A percentile compares a stretch with the other conserved stretches of the same genome.
These are phyloP conservation scores for Nannizziopsis arthrosporioides DNA, from an alignment of 2,329 filamentous ascomycete genomes.

Conservation along the genomic window DNA sequence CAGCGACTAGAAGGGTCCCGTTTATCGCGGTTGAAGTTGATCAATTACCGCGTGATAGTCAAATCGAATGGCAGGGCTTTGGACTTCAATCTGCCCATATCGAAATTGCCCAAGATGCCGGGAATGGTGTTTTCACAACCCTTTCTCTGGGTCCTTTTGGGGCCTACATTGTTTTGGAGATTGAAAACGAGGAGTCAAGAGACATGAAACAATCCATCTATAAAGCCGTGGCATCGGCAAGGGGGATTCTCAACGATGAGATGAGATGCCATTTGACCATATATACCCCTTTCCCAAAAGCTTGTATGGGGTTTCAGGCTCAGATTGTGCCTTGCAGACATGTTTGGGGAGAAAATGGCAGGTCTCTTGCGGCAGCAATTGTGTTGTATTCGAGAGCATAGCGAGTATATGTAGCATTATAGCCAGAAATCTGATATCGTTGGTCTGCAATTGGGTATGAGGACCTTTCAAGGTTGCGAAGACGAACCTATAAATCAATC, in stretches of 20 bases:
- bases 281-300: conserved; percentile 25
- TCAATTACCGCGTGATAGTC: conserved; percentile 59
- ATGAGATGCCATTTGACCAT: conserved; percentile 23
- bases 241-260: not conserved
- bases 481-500: too few relatives aligned
- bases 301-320: conserved; percentile 19
- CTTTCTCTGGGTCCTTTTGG: conserved; percentile 17
- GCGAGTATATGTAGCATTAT: too few relatives aligned
- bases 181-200: conserved; percentile 16
- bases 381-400: conserved; percentile 21
- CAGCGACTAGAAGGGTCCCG: conserved; percentile 42
- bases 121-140: conserved; percentile 17
- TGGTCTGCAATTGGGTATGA: too few relatives aligned
- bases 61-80: conserved; percentile 73
- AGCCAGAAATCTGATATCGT: too few relatives aligned
- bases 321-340: conserved; percentile 34
- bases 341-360: conserved; percentile 30
- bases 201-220: conserved; percentile 20
- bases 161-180: conserved; percentile 24
- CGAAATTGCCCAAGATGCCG: conserved; percentile 15
- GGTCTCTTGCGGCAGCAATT: conserved; percentile 27
- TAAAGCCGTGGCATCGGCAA: conserved; percentile 15
- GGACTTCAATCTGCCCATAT: conserved; percentile 41
- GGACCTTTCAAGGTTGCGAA: too few relatives aligned
- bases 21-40: conserved; percentile 66